Base-by-base conservation (phyloP, 129 eudicot genomes). In the Flaveria brownii region DNA sequence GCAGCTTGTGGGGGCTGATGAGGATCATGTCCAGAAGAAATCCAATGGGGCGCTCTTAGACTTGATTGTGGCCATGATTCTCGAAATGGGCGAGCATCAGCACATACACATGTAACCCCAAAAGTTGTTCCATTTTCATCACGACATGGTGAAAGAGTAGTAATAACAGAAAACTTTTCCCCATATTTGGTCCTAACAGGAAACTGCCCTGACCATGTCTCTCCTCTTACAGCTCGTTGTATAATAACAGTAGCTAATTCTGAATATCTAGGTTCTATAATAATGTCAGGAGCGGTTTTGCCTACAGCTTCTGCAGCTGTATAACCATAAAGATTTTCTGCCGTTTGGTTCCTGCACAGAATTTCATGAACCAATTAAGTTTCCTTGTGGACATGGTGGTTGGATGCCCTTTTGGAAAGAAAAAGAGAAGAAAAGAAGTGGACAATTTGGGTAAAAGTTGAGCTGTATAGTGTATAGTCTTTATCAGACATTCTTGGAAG, bases 121-220 rank as follows among this genome's bases (percentile, higher is more conserved):
- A 78, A 68, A 43, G 89, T 55, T 46, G 72, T 68, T 11, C 88
- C 92, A 64, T 78, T 77, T 64, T 89, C 90, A 74, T 91, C 90
- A 18, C 81, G 86, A 41, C 73, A 80, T 10, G 97, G 97, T 2
- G 89, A 73, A 42, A 85, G 78, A 13, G 90, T 87, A 43, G 78
- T 77, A 25, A 87, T 47, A 1, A 81, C 88, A 49, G 57, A 2
- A 43, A 88, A 87, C 77, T 68, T 87, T 2, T 82, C 79, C 28
- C 92, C 87, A 57, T 8, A 64, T 86, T 89, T 91, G 42, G 81
- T 81, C 71, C 68, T 87, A 23, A 87, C 85, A 9, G 97, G 95
- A 77, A 88, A 84, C 46, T 79, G 84, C 50, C 97, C 97, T 0
- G 91, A 83, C 97, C 97, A 91, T 55, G 72, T 81, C 79, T 88